Base-by-base conservation (phyloP, 75 land plant species). In the Pinus tabuliformis region DNA sequence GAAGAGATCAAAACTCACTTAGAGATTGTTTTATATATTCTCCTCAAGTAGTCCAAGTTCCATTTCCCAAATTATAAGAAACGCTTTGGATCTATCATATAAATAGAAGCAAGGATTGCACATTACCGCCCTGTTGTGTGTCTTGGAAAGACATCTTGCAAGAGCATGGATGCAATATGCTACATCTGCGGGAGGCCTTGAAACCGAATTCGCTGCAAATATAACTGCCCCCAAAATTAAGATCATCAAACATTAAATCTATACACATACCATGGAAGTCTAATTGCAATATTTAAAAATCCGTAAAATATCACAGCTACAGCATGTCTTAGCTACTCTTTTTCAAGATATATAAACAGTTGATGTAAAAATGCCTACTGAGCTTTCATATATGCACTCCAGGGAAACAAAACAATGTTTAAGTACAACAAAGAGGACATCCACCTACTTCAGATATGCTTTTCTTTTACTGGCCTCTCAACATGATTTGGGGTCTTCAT, bases 101-200 rank as follows among this genome's bases (percentile, higher is more conserved):
- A 39, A 18, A n/a, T 6, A 39, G 15, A 18, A 39, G 22, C 28
- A 68, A 39, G 17, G 56, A 24, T 54, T 75, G 21, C 24, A 78
- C 15, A 59, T 84, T 89, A 96, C 97, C 79, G 99, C 96, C 99
- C 97, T 94, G 77, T 93, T 96, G 73, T 89, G 97, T 73, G 99
- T 96, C 79, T 90, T 96, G 16, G 95, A 74, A 64, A 96, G 85
- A 57, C 99, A 83, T 62, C 93, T 86, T 6, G 99, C 91, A 84
- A 96, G 97, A 62, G 96, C 99, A 82, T 94, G 95, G 57, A 96
- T 96, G 80, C 97, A 94, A 62, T 94, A 96, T 6, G 91, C 99
- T 66, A 96, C 99, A 87, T 94, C 99, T 33, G 97, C 99, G 36
- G 95, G 80, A 68, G 99, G 97, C 77, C 93, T 88, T 56, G 94